Base-by-base conservation (phyloP, 2,329 filamentous ascomycete species). In the Colletotrichum musicola region DNA sequence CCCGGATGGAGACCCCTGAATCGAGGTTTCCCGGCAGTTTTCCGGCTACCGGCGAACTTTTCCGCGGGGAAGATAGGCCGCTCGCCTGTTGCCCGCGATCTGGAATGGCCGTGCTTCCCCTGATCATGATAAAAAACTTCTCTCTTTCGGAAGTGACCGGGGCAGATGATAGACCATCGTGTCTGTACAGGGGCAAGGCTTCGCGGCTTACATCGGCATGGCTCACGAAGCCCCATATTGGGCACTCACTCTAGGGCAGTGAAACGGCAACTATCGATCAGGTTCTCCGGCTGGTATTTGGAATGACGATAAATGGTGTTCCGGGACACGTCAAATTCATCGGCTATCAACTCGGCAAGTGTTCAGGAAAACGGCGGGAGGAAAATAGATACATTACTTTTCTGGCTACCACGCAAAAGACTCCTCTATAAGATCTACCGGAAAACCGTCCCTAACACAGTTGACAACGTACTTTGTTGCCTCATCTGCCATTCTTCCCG, bases 401-500 rank as follows among this genome's bases (percentile, higher is more conserved):
- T 49, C 20, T 6, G 18, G 22, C 13, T 49, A 77, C 75, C 75
- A 77, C 4, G 72, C 71, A 60, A 77, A 75, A 1, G 70, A 71
- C 53, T 77, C 76, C 53, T 76, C 73, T 14, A 75, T 54, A 5
- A 77, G 44, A 20, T 77, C 71, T 50, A 75, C 70, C 25, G 3
- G 61, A 61, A 25, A 71, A 42, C 63, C 71, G n/a, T 60, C 73
- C 10, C 53, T 68, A 0, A 35, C 40, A 0, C 40, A 66, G 53
- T 61, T 69, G 10, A 73, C 71, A n/a, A 77, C 72, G 40, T 71
- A 64, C 14, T 72, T 64, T 1, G 75, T 69, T 2, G 75, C 73
- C 20, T 77, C 71, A 57, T 78, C 75, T 2, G 77, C 74, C 76
- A 78, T 78, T 1, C 69, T 66, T 0, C 73, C 65, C 7, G 77